Base-by-base conservation (phyloP, 192 early-diverging fungal genomes). In the Phlyctochytrium bullatum region DNA sequence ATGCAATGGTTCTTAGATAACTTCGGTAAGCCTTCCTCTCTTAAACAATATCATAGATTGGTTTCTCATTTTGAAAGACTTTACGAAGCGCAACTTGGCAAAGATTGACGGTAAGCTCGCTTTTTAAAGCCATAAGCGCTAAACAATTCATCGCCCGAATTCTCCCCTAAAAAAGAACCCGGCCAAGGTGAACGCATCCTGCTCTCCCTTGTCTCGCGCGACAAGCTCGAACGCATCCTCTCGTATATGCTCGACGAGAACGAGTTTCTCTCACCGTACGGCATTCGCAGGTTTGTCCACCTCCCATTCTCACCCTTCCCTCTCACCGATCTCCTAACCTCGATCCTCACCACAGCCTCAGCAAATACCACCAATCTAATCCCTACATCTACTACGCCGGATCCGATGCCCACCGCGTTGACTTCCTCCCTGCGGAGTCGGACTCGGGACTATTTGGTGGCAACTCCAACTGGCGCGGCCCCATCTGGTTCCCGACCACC, bases 181-280 rank as follows among this genome's bases (percentile, higher is more conserved):
- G n/a, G 32, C 16, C 23, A 62, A 52, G 65, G 68, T 16, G 56
- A 67, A 34, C 54, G 69, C 2, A 73, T 76, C 35, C 64, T 84
- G 1, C 66, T 84, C 0, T 67, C 77, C 0, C 69, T 84, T 14
- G 75, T 84, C 1, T 69, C 75, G 29, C 53, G 75, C 25, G 71
- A 75, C 24, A 68, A 77, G 60, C 75, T 84, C 4, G 70, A 73
- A 1, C 63, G 53, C 1, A 67, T 84, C 14, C 58, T 84, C 3
- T 52, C 58, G 16, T 73, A 75, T 17, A 52, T 84, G 62, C 71
- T 84, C 3, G 82, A 84, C 53, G 78, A 79, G 50, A 73, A 74
- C 54, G 82, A 84, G 66, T 84, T 84, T 64, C 35, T 84, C 3
- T 62, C 56, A 1, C 76, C 76, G 24, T 82, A 71, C 61, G 82